These are phyloP conservation scores for Cenchrus fungigraminus DNA, from an alignment of 176 grass and related monocot genomes.

Conservation along the genomic window DNA sequence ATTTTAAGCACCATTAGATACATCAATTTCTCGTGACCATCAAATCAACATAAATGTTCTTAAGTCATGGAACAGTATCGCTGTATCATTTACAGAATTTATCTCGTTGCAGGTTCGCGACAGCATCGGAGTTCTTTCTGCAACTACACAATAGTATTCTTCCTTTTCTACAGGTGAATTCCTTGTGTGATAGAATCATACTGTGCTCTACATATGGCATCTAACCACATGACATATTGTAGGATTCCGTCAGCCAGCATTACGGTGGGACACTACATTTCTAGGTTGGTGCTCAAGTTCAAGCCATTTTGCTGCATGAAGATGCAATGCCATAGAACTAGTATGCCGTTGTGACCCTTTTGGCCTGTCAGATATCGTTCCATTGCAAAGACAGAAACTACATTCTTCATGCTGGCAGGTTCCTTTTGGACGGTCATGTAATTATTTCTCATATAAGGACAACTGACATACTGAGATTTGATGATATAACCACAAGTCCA, in stretches of 20 bases:
- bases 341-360: background rate
- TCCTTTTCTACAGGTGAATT: constrained; percentile 60
- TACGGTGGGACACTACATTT: constrained; percentile 49
- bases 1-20: constrained; percentile 14
- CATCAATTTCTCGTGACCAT: background rate
- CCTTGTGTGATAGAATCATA: background rate
- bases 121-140: constrained; percentile 51
- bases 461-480: background rate
- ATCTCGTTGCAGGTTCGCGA: constrained; percentile 45
- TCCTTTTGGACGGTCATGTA: background rate
- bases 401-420: background rate
- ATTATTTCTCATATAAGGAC: background rate
- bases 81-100: constrained; percentile 7
- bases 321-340: background rate
- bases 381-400: background rate
- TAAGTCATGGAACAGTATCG: background rate
- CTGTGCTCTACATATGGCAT: background rate
- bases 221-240: constrained; percentile 24
- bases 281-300: constrained; percentile 9
- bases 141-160: constrained; percentile 45
- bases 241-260: constrained; percentile 52
- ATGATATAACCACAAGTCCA: background rate
- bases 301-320: background rate
- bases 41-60: background rate
- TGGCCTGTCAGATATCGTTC: background rate